phyloP scores from a whole-genome alignment of 2,329 filamentous ascomycete species.

The Didymella segeticola region DNA sequence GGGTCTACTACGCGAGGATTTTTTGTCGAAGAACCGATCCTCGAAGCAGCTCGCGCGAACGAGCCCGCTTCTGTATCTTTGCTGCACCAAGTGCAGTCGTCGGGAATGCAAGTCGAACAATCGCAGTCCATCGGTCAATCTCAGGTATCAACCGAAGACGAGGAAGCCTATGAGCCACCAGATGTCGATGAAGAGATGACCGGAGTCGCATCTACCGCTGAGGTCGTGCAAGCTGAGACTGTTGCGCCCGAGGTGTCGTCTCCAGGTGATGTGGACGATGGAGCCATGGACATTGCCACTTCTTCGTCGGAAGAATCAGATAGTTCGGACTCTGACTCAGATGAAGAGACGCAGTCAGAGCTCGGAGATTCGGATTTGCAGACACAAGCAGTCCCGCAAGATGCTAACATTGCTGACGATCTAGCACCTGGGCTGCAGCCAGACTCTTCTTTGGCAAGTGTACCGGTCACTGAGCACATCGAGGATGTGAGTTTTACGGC shows the following conservation, averaged over 20 bases:
- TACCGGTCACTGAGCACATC: conserved; percentile 11
- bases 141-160: conserved; percentile 33
- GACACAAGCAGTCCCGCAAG: conserved; percentile 6
- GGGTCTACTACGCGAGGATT: not conserved
- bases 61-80: not conserved
- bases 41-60: not conserved
- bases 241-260: not conserved
- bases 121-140: conserved; percentile 20
- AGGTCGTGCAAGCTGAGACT: not conserved
- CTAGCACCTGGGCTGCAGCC: conserved; percentile 50
- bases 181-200: conserved; percentile 32
- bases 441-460: conserved; percentile 8
- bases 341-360: conserved; percentile 26
- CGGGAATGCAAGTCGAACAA: conserved; percentile 6
- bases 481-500: conserved; percentile 32
- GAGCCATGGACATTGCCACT: conserved; percentile 45
- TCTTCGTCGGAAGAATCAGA: conserved; percentile 39
- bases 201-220: not conserved
- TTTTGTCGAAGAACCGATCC: not conserved
- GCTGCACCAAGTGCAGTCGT: conserved; percentile 8
- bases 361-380: conserved; percentile 15
- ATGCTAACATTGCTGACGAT: conserved; percentile 43
- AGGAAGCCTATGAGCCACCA: conserved; percentile 43
- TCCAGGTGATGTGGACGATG: conserved; percentile 34
- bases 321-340: conserved; percentile 29